Evolutionary conservation across 495 filamentous ascomycete species (phyloP).

Genomic region (Astrothelium subdiscretum): DNA sequence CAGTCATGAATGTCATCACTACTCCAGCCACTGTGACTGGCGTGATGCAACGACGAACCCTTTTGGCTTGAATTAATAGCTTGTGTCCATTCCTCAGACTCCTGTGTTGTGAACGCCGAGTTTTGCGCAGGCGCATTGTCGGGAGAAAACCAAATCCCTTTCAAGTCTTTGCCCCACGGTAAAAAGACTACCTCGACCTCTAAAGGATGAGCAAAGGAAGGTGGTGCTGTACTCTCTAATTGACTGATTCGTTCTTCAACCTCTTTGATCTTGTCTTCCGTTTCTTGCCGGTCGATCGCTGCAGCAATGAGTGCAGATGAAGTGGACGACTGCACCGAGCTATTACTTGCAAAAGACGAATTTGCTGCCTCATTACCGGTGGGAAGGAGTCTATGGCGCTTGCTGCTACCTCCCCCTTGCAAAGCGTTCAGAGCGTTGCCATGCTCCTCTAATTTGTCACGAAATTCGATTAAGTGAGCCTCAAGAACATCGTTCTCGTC

Average conservation of each 20-base stretch:
- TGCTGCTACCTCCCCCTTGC: background rate
- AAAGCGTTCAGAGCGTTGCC: background rate
- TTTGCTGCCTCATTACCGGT: background rate
- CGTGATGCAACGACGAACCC: background rate
- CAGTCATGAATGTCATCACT: slow-evolving; percentile 31
- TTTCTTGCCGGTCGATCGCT: slow-evolving; percentile 23
- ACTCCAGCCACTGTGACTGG: slow-evolving; percentile 25
- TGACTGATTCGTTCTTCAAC: slow-evolving; percentile 45
- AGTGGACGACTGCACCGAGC: slow-evolving; percentile 23
- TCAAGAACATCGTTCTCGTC: slow-evolving; percentile 48
- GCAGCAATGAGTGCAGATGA: slow-evolving; percentile 25
- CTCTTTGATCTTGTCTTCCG: slow-evolving; percentile 33
- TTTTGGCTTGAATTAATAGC: background rate
- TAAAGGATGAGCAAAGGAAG: slow-evolving; percentile 49
- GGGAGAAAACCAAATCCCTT: slow-evolving; percentile 47
- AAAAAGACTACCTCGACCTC: slow-evolving; percentile 56
- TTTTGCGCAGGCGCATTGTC: slow-evolving; percentile 35
- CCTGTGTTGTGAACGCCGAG: slow-evolving; percentile 26
- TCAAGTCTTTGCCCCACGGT: slow-evolving; percentile 48
- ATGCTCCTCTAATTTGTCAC: background rate
- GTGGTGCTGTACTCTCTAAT: slow-evolving; percentile 42
- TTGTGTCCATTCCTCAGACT: slow-evolving; percentile 42
- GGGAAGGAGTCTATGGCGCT: slow-evolving; percentile 1
- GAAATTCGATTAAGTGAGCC: slow-evolving; percentile 40
- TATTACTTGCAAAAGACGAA: slow-evolving; percentile 23